phyloP scores from a whole-genome alignment of 371 early-diverging fungal genomes.

The Actinomucor elegans region DNA sequence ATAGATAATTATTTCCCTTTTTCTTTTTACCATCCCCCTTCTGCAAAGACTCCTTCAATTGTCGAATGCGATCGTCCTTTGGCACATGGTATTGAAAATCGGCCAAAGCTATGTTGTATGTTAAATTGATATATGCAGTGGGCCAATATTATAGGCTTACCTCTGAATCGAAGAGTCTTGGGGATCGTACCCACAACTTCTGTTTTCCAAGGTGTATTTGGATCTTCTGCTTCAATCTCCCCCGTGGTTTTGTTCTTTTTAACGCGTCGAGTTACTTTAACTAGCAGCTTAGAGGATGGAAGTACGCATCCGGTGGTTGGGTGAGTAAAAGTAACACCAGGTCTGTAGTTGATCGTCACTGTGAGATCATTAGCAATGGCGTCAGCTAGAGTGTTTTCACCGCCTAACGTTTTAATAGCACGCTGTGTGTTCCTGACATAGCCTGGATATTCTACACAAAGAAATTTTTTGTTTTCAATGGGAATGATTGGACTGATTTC shows the following conservation, averaged over 20 bases:
- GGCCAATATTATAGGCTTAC: constrained; percentile 14
- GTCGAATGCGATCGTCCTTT: constrained; percentile 33
- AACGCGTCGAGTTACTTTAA: constrained; percentile 59
- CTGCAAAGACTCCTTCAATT: constrained; percentile 37
- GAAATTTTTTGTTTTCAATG: constrained; percentile 31
- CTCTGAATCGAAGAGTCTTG: constrained; percentile 57
- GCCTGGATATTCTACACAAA: constrained; percentile 66
- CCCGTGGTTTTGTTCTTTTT: constrained; percentile 32
- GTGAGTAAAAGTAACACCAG: constrained; percentile 63
- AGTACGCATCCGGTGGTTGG: constrained; percentile 59
- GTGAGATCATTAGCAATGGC: background rate
- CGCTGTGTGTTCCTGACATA: constrained; percentile 42
- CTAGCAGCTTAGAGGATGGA: constrained; percentile 49
- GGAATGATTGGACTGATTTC: constrained; percentile 22
- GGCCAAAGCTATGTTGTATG: constrained; percentile 54
- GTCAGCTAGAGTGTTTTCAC: constrained; percentile 34
- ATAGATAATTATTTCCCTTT: too few species aligned
- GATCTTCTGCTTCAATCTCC: constrained; percentile 19
- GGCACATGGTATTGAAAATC: constrained; percentile 60
- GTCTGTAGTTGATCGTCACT: constrained; percentile 54
- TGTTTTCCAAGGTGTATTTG: constrained; percentile 10
- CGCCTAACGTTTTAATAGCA: constrained; percentile 55
- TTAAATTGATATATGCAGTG: too few species aligned
- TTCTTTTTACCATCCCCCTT: constrained; percentile 41
- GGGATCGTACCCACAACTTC: constrained; percentile 49